phyloP scores from a whole-genome alignment of 2,329 filamentous ascomycete species.

The Penicillium sp. region DNA sequence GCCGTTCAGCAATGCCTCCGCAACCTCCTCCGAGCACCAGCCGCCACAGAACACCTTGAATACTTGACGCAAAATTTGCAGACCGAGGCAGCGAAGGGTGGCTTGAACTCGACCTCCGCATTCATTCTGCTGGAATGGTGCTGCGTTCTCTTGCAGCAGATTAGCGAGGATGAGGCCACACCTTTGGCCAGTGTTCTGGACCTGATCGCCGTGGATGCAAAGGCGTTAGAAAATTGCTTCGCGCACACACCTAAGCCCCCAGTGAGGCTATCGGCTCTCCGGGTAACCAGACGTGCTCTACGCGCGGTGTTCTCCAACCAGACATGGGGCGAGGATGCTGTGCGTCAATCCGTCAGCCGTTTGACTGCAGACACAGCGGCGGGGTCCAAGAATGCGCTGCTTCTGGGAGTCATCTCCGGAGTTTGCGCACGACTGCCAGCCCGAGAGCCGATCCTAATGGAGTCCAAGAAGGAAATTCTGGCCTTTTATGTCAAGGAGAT shows the following conservation, averaged over 20 bases:
- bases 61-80: constrained; percentile 66
- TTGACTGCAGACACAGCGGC: constrained; percentile 68
- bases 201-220: constrained; percentile 66
- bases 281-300: constrained; percentile 75
- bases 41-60: constrained; percentile 50
- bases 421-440: constrained; percentile 72
- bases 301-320: constrained; percentile 67
- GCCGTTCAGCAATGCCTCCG: constrained; percentile 79
- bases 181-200: constrained; percentile 58
- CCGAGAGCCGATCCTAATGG: constrained; percentile 61
- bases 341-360: constrained; percentile 62
- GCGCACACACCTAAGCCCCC: constrained; percentile 62
- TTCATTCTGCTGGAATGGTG: constrained; percentile 93
- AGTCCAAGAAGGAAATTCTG: constrained; percentile 69
- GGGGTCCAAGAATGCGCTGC: constrained; percentile 67
- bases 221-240: constrained; percentile 74
- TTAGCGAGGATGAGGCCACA: constrained; percentile 65
- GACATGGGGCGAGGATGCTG: constrained; percentile 57
- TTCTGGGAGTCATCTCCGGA: constrained; percentile 83
- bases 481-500: constrained; percentile 84
- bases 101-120: constrained; percentile 74
- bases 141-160: constrained; percentile 70
- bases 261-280: constrained; percentile 69
- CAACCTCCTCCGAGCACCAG: constrained; percentile 60
- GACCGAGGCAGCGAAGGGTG: constrained; percentile 70